A percentile compares a stretch with the other conserved stretches of the same genome.
phyloP scores from a whole-genome alignment of 2,329 filamentous ascomycete species.

The Claviceps pazoutovae region DNA sequence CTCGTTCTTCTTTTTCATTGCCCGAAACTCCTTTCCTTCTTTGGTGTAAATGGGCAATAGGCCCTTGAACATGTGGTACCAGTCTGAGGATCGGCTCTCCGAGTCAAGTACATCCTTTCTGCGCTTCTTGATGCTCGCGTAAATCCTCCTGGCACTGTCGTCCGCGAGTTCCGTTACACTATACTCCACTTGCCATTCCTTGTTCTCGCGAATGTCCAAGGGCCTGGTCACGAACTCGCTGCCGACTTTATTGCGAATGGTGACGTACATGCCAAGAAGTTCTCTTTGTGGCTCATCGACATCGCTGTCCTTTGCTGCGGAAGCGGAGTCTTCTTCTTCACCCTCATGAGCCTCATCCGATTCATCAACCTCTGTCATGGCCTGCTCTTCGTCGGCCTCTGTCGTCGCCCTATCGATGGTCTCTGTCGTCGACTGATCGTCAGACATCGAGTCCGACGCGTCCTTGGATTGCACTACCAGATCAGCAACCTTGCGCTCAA shows the following conservation, averaged over 20 bases:
- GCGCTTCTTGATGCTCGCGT: conserved; percentile 40
- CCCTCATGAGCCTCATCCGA: neutral
- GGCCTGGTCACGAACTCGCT: conserved; percentile 50
- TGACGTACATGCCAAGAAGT: conserved; percentile 57
- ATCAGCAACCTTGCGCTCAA: conserved; percentile 37
- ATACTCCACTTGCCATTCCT: conserved; percentile 67
- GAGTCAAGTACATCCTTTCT: conserved; percentile 33
- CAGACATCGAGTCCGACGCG: neutral
- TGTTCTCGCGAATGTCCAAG: conserved; percentile 17
- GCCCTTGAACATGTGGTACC: conserved; percentile 33
- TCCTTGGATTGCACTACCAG: conserved; percentile 27
- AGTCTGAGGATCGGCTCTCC: conserved; percentile 26
- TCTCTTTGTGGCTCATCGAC: conserved; percentile 12
- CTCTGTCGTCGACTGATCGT: neutral
- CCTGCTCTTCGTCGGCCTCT: neutral
- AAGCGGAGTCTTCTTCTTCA: neutral
- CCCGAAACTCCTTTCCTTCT: conserved; percentile 45
- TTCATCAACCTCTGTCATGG: neutral
- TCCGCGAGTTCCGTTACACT: conserved; percentile 48
- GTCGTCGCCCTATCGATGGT: too few relatives aligned
- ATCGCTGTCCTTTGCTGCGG: neutral
- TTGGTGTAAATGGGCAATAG: conserved; percentile 27
- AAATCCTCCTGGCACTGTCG: conserved; percentile 34
- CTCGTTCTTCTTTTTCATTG: conserved; percentile 37
- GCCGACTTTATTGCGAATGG: conserved; percentile 59